phyloP scores from a whole-genome alignment of 2,329 filamentous ascomycete genomes.

The Pestalotiopsis sp. region DNA sequence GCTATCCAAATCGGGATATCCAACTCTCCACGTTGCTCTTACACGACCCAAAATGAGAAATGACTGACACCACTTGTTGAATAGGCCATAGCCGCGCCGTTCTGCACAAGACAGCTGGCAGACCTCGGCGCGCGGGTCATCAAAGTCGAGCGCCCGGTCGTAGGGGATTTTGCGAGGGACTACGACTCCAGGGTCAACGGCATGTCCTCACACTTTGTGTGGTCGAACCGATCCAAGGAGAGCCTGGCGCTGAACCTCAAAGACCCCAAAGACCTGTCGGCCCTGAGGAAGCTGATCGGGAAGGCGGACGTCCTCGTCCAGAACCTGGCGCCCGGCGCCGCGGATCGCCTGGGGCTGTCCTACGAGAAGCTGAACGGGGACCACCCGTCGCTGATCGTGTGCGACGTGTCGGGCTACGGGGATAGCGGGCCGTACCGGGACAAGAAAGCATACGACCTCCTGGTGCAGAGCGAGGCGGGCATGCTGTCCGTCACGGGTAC shows the following conservation, averaged over 20 bases:
- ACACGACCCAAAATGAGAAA: no score
- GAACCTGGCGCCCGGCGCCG: slow-evolving; percentile 52
- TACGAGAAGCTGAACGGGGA: slow-evolving; percentile 40
- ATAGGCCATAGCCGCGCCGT: slow-evolving; percentile 55
- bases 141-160: slow-evolving; percentile 51
- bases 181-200: slow-evolving; percentile 52
- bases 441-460: slow-evolving; percentile 56
- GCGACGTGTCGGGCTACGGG: slow-evolving; percentile 55
- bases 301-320: slow-evolving; percentile 53
- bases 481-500: slow-evolving; percentile 52
- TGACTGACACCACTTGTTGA: no score
- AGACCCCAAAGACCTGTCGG: slow-evolving; percentile 37
- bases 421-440: slow-evolving; percentile 49
- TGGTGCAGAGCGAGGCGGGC: slow-evolving; percentile 54
- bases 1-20: no score
- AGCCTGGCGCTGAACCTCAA: slow-evolving; percentile 52
- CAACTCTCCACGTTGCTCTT: no score
- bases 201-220: slow-evolving; percentile 54
- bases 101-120: slow-evolving; percentile 54
- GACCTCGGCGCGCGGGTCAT: slow-evolving; percentile 55
- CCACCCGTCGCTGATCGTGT: slow-evolving; percentile 49
- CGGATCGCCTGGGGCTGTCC: slow-evolving; percentile 46
- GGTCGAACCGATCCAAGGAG: slow-evolving; percentile 55
- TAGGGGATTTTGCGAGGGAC: slow-evolving; percentile 52
- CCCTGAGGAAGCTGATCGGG: slow-evolving; percentile 42